Percentiles rank a stretch among this genome's conserved stretches.
Conservation (phyloP, 2,329 filamentous ascomycete genomes). For the Paradendryphiella salina region DNA sequence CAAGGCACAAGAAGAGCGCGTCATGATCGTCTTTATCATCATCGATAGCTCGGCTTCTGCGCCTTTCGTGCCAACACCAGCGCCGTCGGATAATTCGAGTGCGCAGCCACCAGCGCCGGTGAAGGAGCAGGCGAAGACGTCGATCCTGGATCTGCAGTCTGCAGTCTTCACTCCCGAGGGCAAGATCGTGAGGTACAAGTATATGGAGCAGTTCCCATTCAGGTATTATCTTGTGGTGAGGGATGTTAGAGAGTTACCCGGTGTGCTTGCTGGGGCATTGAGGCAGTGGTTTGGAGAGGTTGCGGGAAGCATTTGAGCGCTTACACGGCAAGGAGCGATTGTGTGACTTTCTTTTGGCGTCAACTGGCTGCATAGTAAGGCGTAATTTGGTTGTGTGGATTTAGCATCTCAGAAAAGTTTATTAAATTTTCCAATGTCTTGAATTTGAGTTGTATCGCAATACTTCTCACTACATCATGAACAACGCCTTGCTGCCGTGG, state of each 20-base stretch:
- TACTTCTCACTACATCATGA: too few relatives aligned
- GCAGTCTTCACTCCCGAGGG: conserved; percentile 75
- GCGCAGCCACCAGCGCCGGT: conserved; percentile 13
- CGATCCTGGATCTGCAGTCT: conserved; percentile 85
- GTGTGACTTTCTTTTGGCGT: background rate
- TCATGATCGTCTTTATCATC: conserved; percentile 98
- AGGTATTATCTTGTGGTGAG: conserved; percentile 95
- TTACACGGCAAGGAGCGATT: background rate
- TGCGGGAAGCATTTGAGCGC: conserved; percentile 48
- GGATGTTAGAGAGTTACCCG: conserved; percentile 86
- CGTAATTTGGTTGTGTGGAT: too few relatives aligned
- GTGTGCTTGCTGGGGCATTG: conserved; percentile 81
- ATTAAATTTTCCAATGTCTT: too few relatives aligned
- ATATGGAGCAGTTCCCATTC: conserved; percentile 95
- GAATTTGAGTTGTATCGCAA: too few relatives aligned
- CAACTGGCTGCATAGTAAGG: too few relatives aligned
- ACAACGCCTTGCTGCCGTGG: too few relatives aligned
- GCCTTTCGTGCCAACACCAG: conserved; percentile 7
- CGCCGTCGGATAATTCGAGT: conserved; percentile 6
- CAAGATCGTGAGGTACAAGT: conserved; percentile 80
- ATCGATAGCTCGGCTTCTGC: conserved; percentile 65
- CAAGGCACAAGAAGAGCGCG: conserved; percentile 86
- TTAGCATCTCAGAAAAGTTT: too few relatives aligned
- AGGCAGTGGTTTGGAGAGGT: conserved; percentile 92
- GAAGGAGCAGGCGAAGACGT: conserved; percentile 59